Percentiles rank a stretch among this genome's conserved stretches.
These are phyloP conservation scores for Porcisia hertigi DNA, from an alignment of 208 protist genomes.

Conservation along the genomic window DNA sequence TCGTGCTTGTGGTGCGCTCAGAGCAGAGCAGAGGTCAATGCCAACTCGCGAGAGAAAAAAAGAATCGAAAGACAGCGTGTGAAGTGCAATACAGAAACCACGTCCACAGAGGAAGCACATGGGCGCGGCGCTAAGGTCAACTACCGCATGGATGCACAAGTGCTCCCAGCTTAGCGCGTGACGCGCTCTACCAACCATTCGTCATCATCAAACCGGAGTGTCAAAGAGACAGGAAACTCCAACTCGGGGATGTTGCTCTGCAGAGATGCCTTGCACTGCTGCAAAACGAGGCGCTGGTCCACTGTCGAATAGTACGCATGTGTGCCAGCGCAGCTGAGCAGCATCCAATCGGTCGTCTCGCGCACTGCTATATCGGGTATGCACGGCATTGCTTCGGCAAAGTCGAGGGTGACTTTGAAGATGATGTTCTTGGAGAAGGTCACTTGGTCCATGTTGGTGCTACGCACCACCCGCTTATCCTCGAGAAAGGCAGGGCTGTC, in stretches of 20 bases:
- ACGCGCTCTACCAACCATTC: slow-evolving; percentile 72
- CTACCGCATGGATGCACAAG: neutral
- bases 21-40: neutral
- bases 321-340: slow-evolving; percentile 61
- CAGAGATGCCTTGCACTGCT: slow-evolving; percentile 61
- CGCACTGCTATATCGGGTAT: slow-evolving; percentile 74
- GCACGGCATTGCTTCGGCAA: slow-evolving; percentile 59
- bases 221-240: slow-evolving; percentile 51
- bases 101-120: neutral
- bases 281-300: slow-evolving; percentile 72
- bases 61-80: neutral
- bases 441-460: slow-evolving; percentile 68
- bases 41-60: neutral
- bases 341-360: slow-evolving; percentile 80
- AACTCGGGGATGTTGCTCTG: slow-evolving; percentile 68
- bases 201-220: slow-evolving; percentile 53
- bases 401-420: slow-evolving; percentile 81
- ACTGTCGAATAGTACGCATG: slow-evolving; percentile 76
- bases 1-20: neutral
- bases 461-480: slow-evolving; percentile 51
- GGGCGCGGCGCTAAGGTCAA: neutral
- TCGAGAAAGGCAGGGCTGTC: slow-evolving; percentile 57
- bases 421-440: slow-evolving; percentile 56
- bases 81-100: neutral
- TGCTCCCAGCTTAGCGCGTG: slow-evolving; percentile 30